phyloP scores from a whole-genome alignment of 2,329 filamentous ascomycete species.

The Fusarium stilboides region DNA sequence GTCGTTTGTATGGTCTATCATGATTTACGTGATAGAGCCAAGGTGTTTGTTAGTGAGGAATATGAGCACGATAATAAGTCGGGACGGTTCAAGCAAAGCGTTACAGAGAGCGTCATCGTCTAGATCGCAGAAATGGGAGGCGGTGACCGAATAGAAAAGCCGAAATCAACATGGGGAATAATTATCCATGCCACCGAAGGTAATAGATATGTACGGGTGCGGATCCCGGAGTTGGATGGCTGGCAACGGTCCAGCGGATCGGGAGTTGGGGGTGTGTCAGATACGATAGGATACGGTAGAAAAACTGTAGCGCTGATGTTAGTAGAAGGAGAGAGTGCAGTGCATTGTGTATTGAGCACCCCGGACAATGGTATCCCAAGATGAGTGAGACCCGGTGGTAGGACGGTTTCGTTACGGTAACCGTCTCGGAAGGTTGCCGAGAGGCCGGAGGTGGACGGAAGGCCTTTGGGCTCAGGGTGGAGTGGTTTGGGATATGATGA shows the following conservation, averaged over 20 bases:
- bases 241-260: conserved; percentile 49
- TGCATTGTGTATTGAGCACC: neutral
- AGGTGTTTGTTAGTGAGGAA: conserved; percentile 14
- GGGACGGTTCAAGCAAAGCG: conserved; percentile 33
- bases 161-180: conserved; percentile 19
- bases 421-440: conserved; percentile 49
- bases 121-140: conserved; percentile 34
- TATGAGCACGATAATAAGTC: conserved; percentile 49
- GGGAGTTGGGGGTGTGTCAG: conserved; percentile 35
- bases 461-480: conserved; percentile 24
- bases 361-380: conserved; percentile 22
- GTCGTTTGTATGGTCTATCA: conserved; percentile 12
- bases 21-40: conserved; percentile 5
- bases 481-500: conserved; percentile 12
- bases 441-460: conserved; percentile 49
- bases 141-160: conserved; percentile 40
- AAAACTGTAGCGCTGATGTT: conserved; percentile 18
- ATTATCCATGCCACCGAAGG: conserved; percentile 22
- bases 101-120: conserved; percentile 21
- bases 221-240: conserved; percentile 35
- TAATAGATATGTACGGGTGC: conserved; percentile 26
- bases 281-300: conserved; percentile 7
- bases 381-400: conserved; percentile 29
- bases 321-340: neutral
- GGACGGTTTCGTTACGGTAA: conserved; percentile 29